Evolutionary conservation across 202 grass and related monocot species (phyloP).

Genomic region (Eragrostis tef): DNA sequence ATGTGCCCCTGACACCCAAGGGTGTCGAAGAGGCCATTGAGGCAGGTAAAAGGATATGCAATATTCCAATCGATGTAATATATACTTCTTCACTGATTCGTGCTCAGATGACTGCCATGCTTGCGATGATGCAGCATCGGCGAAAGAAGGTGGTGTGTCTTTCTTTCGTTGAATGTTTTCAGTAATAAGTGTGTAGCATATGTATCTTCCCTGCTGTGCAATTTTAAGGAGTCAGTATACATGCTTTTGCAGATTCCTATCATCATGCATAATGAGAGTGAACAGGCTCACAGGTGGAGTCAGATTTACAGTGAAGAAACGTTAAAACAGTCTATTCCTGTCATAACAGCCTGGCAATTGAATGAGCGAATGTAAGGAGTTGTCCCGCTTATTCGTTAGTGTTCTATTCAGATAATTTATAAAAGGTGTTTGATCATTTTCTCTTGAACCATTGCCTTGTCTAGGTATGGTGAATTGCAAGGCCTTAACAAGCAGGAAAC

Average conservation of each 20-base stretch:
- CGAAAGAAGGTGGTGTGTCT: conserved; percentile 71
- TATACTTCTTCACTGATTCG: conserved; percentile 93
- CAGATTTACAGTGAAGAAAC: conserved; percentile 88
- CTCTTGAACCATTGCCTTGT: background rate
- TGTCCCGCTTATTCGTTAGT: conserved; percentile 13
- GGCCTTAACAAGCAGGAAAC: conserved; percentile 99
- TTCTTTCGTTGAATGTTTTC: background rate
- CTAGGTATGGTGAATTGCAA: conserved; percentile 97
- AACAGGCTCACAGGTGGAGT: conserved; percentile 79
- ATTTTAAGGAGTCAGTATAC: too few relatives aligned
- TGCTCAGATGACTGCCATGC: conserved; percentile 97
- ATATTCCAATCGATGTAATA: conserved; percentile 93
- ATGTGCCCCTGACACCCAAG: conserved; percentile 90
- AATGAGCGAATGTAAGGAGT: conserved; percentile 99
- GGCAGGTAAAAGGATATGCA: conserved; percentile 94
- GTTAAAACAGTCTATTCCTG: conserved; percentile 86
- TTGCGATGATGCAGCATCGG: conserved; percentile 93
- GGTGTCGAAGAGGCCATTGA: conserved; percentile 90
- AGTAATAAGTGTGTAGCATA: too few relatives aligned
- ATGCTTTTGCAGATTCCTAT: conserved; percentile 82
- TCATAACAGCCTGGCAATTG: conserved; percentile 91
- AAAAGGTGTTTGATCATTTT: background rate
- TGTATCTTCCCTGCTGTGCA: too few relatives aligned
- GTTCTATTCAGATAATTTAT: background rate
- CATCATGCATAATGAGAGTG: conserved; percentile 71